Percentiles rank a stretch among this genome's conserved stretches.
These are phyloP conservation scores for Diaporthe amygdali DNA, from an alignment of 2,329 filamentous ascomycete species.

Conservation along the genomic window DNA sequence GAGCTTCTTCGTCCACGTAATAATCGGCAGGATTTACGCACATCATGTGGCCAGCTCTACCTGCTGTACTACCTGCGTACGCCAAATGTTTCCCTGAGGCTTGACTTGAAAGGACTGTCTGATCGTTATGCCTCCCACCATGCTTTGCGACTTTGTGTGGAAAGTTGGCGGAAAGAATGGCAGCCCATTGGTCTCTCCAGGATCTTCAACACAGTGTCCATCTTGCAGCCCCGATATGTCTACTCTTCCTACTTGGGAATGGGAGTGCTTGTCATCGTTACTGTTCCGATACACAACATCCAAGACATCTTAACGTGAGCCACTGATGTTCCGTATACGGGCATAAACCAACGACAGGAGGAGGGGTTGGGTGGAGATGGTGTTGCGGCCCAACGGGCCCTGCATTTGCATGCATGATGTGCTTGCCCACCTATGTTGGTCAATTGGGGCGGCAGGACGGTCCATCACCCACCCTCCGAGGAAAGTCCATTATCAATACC, in stretches of 20 bases:
- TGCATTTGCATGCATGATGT: too few relatives aligned
- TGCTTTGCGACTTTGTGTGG: neutral
- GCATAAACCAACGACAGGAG: neutral
- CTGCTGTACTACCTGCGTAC: constrained; percentile 2
- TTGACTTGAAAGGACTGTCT: too few relatives aligned
- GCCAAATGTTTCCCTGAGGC: neutral
- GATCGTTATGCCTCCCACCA: neutral
- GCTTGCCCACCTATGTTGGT: too few relatives aligned
- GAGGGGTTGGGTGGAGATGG: neutral
- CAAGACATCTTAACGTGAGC: neutral
- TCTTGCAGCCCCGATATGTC: neutral
- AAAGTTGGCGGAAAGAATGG: neutral
- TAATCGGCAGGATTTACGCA: neutral
- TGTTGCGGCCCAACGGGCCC: neutral
- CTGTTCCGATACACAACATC: neutral
- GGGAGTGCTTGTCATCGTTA: neutral
- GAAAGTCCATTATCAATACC: too few relatives aligned
- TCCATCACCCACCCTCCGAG: too few relatives aligned
- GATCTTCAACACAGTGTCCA: neutral
- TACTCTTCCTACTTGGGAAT: neutral
- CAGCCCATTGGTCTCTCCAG: neutral
- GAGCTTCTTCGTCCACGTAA: neutral
- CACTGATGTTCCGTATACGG: neutral
- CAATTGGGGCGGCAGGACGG: too few relatives aligned
- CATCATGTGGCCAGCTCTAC: neutral